Conservation (phyloP, 768 basidiomycete species). For the Agrocybe praecox region DNA sequence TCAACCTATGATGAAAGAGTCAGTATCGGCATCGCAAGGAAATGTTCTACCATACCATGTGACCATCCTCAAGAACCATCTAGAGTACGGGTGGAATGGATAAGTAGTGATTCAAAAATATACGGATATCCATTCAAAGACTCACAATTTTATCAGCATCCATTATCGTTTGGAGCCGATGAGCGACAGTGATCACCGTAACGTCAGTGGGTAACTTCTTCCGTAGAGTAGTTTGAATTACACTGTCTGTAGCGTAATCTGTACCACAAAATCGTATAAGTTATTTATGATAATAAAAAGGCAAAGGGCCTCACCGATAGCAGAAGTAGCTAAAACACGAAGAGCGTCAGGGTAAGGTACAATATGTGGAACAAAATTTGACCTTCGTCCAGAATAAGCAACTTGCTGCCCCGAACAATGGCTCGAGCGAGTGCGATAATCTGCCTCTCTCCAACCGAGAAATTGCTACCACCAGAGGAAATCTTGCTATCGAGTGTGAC, state of each 20-base stretch:
- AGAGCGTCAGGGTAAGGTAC: too few relatives aligned
- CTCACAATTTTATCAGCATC: conserved; percentile 58
- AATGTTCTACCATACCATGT: conserved; percentile 27
- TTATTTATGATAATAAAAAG: too few relatives aligned
- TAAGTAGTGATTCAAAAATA: too few relatives aligned
- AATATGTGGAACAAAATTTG: too few relatives aligned
- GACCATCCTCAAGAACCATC: conserved; percentile 51
- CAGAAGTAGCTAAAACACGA: too few relatives aligned
- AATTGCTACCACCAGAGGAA: conserved; percentile 62
- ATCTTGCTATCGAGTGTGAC: conserved; percentile 48
- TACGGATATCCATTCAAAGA: too few relatives aligned
- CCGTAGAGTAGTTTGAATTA: conserved; percentile 69
- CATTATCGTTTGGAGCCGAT: conserved; percentile 66
- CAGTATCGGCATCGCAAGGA: neutral
- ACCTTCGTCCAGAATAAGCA: conserved; percentile 68
- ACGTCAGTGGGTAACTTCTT: conserved; percentile 61
- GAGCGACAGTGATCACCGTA: conserved; percentile 67
- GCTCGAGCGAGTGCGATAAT: conserved; percentile 68
- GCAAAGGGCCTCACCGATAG: too few relatives aligned
- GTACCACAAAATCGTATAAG: neutral
- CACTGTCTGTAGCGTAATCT: conserved; percentile 63
- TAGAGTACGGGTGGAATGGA: too few relatives aligned
- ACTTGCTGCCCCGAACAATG: conserved; percentile 56
- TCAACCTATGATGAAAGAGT: conserved; percentile 40
- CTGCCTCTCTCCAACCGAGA: conserved; percentile 77